phyloP scores from a whole-genome alignment of 2,329 filamentous ascomycete genomes.

The Arthroderma sp. region DNA sequence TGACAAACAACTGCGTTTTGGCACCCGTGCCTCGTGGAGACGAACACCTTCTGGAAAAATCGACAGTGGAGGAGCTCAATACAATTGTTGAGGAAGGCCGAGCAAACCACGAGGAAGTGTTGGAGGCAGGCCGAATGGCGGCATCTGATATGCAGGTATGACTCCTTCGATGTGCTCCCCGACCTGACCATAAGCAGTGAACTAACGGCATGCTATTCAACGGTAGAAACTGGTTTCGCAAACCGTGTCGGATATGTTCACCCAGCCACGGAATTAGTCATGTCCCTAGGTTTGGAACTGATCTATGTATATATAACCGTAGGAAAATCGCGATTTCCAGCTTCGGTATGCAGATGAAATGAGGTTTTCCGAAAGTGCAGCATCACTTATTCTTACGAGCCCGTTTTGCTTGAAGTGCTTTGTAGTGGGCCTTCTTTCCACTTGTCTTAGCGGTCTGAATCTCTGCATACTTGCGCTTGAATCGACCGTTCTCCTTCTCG shows the following conservation, averaged over 20 bases:
- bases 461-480: constrained; percentile 76
- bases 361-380: neutral
- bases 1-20: constrained; percentile 51
- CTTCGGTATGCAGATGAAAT: neutral
- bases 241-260: constrained; percentile 17
- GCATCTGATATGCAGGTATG: constrained; percentile 50
- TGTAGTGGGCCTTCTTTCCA: constrained; percentile 83
- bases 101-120: constrained; percentile 52
- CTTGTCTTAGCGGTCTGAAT: constrained; percentile 72
- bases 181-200: constrained; percentile 1
- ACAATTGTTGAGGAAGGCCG: constrained; percentile 44
- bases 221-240: constrained; percentile 25
- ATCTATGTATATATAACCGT: too few relatives aligned
- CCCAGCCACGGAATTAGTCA: neutral
- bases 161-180: constrained; percentile 6
- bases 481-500: constrained; percentile 53
- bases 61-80: constrained; percentile 39
- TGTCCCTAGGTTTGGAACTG: neutral
- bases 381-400: constrained; percentile 8
- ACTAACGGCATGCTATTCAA: constrained; percentile 4
- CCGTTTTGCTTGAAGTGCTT: constrained; percentile 54
- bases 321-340: too few relatives aligned
- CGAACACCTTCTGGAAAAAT: constrained; percentile 38
- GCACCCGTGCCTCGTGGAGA: constrained; percentile 47
- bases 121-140: constrained; percentile 47